A percentile compares a stretch with the other conserved stretches of the same genome.
phyloP scores from a whole-genome alignment of 805 yeast genomes.

The Candida pseudofarinosa region DNA sequence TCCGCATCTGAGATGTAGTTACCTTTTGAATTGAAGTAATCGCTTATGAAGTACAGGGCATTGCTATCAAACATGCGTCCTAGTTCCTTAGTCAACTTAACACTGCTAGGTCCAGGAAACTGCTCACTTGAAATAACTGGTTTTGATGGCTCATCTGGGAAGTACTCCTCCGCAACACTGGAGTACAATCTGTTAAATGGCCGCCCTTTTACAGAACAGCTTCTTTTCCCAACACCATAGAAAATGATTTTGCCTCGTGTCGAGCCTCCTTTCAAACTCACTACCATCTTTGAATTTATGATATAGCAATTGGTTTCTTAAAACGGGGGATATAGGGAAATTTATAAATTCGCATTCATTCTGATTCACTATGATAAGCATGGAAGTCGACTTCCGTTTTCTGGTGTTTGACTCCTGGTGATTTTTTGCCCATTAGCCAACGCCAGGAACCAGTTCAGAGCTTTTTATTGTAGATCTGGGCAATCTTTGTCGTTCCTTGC shows the following conservation, averaged over 20 bases:
- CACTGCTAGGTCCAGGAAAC: constrained; percentile 38
- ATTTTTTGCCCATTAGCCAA: too few species aligned
- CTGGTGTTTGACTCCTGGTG: too few species aligned
- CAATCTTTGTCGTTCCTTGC: too few species aligned
- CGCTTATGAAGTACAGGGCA: constrained; percentile 40
- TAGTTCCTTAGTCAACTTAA: constrained; percentile 27
- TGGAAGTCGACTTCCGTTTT: background rate
- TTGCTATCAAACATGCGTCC: constrained; percentile 39
- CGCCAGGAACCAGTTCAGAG: too few species aligned
- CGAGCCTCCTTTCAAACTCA: background rate
- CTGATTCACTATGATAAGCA: background rate
- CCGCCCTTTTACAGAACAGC: too few species aligned
- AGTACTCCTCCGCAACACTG: constrained; percentile 15
- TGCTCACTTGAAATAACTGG: constrained; percentile 27
- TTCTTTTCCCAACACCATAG: background rate
- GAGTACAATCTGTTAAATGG: background rate
- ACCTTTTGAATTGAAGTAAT: constrained; percentile 35
- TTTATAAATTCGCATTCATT: background rate
- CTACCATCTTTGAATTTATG: background rate
- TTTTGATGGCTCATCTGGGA: constrained; percentile 32
- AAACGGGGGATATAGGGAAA: background rate
- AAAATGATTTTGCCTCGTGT: background rate
- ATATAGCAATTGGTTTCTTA: background rate
- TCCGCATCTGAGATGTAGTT: constrained; percentile 41
- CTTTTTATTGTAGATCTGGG: too few species aligned